A percentile compares a stretch with the other conserved stretches of the same genome.
These are phyloP conservation scores for Eucalyptus caleyi DNA, from an alignment of 345 rosid genomes.

Conservation along the genomic window DNA sequence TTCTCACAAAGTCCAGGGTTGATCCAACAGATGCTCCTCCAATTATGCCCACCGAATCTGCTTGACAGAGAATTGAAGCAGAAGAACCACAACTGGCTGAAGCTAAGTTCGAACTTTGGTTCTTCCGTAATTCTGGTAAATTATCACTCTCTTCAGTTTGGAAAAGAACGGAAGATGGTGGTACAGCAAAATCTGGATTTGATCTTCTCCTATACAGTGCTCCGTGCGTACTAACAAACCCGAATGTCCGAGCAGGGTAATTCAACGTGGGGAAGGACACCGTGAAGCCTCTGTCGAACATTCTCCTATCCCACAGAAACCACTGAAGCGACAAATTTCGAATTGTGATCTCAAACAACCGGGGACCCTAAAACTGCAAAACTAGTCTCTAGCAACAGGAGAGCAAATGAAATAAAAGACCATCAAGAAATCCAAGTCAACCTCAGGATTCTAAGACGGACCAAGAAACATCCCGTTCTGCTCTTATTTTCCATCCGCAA, in stretches of 20 bases:
- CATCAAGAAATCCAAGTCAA: background rate
- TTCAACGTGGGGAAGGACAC: slow-evolving; percentile 29
- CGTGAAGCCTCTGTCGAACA: slow-evolving; percentile 38
- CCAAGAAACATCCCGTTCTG: background rate
- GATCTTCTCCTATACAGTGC: slow-evolving; percentile 12
- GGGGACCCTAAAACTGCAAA: background rate
- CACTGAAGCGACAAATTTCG: background rate
- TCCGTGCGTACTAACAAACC: slow-evolving; percentile 8
- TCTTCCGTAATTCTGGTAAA: slow-evolving; percentile 27
- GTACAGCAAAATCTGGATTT: slow-evolving; percentile 26
- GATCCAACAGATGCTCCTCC: slow-evolving; percentile 54
- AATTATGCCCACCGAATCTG: slow-evolving; percentile 56
- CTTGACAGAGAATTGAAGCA: slow-evolving; percentile 31
- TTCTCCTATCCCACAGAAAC: background rate
- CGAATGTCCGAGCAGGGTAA: slow-evolving; percentile 18
- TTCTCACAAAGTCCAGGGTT: slow-evolving; percentile 40
- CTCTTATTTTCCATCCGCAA: background rate
- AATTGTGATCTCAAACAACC: background rate
- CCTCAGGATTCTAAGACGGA: background rate
- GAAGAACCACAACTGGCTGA: slow-evolving; percentile 1
- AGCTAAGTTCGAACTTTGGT: slow-evolving; percentile 10
- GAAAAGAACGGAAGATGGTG: slow-evolving; percentile 43
- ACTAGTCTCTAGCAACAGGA: background rate
- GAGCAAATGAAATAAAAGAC: background rate
- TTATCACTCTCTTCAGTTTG: slow-evolving; percentile 44